Base-by-base conservation (phyloP, 257 asterid species). In the Eustoma russellianum region DNA sequence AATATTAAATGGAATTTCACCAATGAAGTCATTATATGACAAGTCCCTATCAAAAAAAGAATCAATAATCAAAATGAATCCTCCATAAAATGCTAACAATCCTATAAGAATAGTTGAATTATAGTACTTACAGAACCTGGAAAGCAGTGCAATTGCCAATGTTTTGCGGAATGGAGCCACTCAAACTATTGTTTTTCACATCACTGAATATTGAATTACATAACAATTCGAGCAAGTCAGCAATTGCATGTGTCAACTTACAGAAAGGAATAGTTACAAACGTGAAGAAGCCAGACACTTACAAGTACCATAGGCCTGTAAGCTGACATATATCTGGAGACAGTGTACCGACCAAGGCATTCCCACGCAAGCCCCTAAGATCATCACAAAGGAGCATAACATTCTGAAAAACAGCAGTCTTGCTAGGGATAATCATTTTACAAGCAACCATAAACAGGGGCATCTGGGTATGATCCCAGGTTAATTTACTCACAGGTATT, bases 251-350 rank as follows among this genome's bases (percentile, higher is more conserved):
- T 13, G 11, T 5, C 33, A 11, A 35, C 48, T 47, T 14, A 16
- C 3, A 48, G 30, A 18, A 24, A 24, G 13, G 38, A 2, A 9
- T 15, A 33, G 45, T 8, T 17, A 28, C 38, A 7, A n/a, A 13
- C 17, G 46, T 16, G 4, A 28, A 17, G 70, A 3, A 19, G 12
- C 13, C 0, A 8, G 52, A 52, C 7, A 80, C 99, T 83, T 81
- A 92, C 99, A 85, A 92, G 71, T 88, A 92, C 99, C 99, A 92
- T 73, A 92, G 70, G 28, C 93, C 94, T 0, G 97, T 88, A 46
- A 92, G 86, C 79, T 92, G 97, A 60, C 99, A 92, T 77, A 92
- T 81, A 68, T 92, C 99, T 1, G 94, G 77, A 48, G 99, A 92
- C 33, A 92, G 87, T 5, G 85, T 53, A 57, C 99, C 99, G 30